These are phyloP conservation scores for Fusarium incarnatum DNA, from an alignment of 2,329 filamentous ascomycete species.

Conservation along the genomic window DNA sequence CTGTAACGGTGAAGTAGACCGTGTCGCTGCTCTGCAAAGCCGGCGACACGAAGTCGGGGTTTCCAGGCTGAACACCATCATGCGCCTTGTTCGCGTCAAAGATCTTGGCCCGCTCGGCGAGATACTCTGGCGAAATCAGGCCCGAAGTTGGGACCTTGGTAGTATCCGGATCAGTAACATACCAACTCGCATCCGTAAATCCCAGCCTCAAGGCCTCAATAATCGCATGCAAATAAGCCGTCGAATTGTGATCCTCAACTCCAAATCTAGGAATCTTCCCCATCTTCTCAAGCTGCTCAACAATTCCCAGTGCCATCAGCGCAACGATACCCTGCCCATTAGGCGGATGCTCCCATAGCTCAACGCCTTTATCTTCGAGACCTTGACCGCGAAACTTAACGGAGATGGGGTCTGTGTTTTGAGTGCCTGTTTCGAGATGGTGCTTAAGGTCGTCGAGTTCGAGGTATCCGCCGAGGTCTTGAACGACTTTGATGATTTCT, in stretches of 20 bases:
- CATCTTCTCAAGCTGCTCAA: conserved; percentile 83
- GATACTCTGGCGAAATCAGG: conserved; percentile 79
- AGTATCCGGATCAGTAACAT: conserved; percentile 84
- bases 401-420: conserved; percentile 87
- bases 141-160: conserved; percentile 75
- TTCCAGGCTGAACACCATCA: conserved; percentile 72
- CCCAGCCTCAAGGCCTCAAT: conserved; percentile 90
- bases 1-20: conserved; percentile 91
- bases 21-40: conserved; percentile 90
- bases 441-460: conserved; percentile 83
- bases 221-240: conserved; percentile 84
- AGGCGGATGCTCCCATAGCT: conserved; percentile 96
- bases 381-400: conserved; percentile 79
- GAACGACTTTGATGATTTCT: conserved; percentile 81
- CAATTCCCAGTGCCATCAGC: conserved; percentile 90
- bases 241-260: conserved; percentile 81
- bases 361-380: conserved; percentile 65
- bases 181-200: conserved; percentile 93
- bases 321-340: conserved; percentile 97
- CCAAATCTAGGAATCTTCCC: conserved; percentile 80
- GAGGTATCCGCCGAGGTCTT: conserved; percentile 80
- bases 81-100: conserved; percentile 71
- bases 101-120: conserved; percentile 73
- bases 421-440: conserved; percentile 75
- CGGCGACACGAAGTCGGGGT: conserved; percentile 67